Base-by-base conservation (phyloP, 169 alveolate species). In the Cryptosporidium muris region DNA sequence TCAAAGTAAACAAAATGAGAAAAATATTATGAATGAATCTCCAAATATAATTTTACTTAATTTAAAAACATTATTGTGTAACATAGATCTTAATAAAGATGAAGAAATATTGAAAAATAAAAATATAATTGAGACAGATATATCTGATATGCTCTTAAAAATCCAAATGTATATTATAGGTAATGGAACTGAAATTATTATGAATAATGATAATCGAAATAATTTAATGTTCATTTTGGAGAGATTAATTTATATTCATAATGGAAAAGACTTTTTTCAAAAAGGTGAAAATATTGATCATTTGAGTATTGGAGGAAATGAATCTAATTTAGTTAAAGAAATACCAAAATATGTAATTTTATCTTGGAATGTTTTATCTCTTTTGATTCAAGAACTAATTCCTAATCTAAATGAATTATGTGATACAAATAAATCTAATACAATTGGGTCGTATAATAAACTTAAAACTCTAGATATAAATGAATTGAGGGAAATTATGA, bases 111-210 rank as follows among this genome's bases (percentile, higher is more conserved):
- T 40, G n/a, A 6, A 64, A 6, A 14, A 11, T 7, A 65, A 65
- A 25, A 4, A 8, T 4, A 8, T 48, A 14, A 48, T 12, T 48
- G 11, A 34, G 14, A 43, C 45, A 8, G 66, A 67, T 37, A 3
- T 67, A 11, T 16, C n/a, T 12, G 51, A 40, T 38, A 67, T 52
- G 40, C 40, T 54, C 45, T 4, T 14, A 37, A 51, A 52, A 12
- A 52, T 67, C 12, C 54, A 67, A 16, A 9, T 38, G n/a, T 54
- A 67, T 42, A 36, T 67, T 38, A 4, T 51, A n/a, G 51, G 58
- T 43, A 67, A 67, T 54, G 82, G 82, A 3, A 38, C 48, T n/a
- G 42, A 51, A 37, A 65, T 52, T 12, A 67, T 67, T 51, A 54
- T 67, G 16, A 51, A 38, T 9, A 67, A 42, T 54, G 54, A 51